phyloP scores from a whole-genome alignment of 106 monocot genomes.

The Narthecium ossifragum region DNA sequence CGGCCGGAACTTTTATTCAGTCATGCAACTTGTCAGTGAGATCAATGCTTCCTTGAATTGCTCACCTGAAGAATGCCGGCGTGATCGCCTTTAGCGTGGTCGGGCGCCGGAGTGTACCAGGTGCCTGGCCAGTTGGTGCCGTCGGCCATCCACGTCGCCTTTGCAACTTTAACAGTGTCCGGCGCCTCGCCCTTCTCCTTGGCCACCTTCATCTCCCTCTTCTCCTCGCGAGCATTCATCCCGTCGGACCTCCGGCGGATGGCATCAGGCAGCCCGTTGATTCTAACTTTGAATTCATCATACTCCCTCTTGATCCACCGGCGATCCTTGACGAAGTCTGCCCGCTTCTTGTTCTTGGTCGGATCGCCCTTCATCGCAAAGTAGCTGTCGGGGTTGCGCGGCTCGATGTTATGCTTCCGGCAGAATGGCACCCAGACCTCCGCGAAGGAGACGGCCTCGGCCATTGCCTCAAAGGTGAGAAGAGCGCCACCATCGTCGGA shows the following conservation, averaged over 20 bases:
- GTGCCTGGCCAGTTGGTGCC: slow-evolving; percentile 87
- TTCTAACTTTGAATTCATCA: slow-evolving; percentile 90
- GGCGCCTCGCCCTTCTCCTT: slow-evolving; percentile 35
- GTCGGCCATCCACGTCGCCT: slow-evolving; percentile 94
- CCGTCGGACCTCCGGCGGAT: slow-evolving; percentile 44
- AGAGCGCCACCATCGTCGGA: slow-evolving; percentile 90
- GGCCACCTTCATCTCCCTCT: slow-evolving; percentile 32
- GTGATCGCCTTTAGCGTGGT: slow-evolving; percentile 82
- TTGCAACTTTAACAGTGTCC: slow-evolving; percentile 20
- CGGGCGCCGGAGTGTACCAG: slow-evolving; percentile 42
- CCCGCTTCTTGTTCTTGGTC: slow-evolving; percentile 84
- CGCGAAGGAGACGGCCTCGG: slow-evolving; percentile 67
- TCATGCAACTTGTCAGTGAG: too few species aligned
- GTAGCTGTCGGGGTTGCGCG: slow-evolving; percentile 80
- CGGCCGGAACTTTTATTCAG: too few species aligned
- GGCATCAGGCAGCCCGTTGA: slow-evolving; percentile 74
- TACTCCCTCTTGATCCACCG: slow-evolving; percentile 97
- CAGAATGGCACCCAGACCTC: slow-evolving; percentile 95
- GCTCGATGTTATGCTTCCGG: slow-evolving; percentile 88
- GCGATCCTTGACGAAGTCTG: slow-evolving; percentile 89
- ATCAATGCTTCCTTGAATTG: too few species aligned
- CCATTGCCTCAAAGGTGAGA: slow-evolving; percentile 92
- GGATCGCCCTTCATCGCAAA: slow-evolving; percentile 67
- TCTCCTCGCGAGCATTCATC: slow-evolving; percentile 36
- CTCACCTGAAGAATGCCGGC: slow-evolving; percentile 68